These are phyloP conservation scores for Boechera retrofracta DNA, from an alignment of 345 rosid species.

Conservation along the genomic window DNA sequence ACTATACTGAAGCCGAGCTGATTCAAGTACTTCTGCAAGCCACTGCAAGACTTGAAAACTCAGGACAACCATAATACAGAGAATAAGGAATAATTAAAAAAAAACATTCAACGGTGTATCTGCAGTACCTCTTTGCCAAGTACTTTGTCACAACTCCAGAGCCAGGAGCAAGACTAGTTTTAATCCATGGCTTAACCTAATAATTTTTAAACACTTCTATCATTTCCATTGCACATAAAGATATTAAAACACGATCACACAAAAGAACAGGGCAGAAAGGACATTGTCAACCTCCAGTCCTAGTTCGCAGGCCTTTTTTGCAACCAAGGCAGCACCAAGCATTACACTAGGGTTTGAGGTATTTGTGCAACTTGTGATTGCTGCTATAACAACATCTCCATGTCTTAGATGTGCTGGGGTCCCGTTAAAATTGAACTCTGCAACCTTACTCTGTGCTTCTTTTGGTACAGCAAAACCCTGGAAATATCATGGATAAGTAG, in stretches of 20 bases:
- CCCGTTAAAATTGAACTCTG: neutral
- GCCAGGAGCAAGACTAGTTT: slow-evolving; percentile 10
- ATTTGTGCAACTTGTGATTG: slow-evolving; percentile 11
- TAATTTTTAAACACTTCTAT: neutral
- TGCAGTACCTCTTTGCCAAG: slow-evolving; percentile 5
- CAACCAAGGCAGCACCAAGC: slow-evolving; percentile 10
- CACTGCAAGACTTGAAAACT: neutral
- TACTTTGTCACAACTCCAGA: slow-evolving; percentile 8
- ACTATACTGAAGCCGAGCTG: slow-evolving; percentile 1
- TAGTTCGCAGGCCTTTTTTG: slow-evolving; percentile 5
- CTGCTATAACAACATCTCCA: slow-evolving; percentile 11
- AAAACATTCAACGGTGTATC: slow-evolving; percentile 1
- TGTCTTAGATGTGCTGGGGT: slow-evolving; percentile 4
- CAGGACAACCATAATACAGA: neutral
- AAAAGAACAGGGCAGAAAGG: neutral
- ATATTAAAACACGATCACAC: neutral
- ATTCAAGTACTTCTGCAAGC: slow-evolving; percentile 6
- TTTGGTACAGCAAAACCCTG: slow-evolving; percentile 12
- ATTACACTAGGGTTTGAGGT: slow-evolving; percentile 10
- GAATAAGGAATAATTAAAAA: neutral
- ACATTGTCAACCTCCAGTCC: neutral
- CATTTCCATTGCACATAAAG: neutral
- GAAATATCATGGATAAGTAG: neutral
- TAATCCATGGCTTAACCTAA: slow-evolving; percentile 11
- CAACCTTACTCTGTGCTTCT: slow-evolving; percentile 5